Conservation (phyloP, 2,329 filamentous ascomycete species). For the Sporothrix pallida region DNA sequence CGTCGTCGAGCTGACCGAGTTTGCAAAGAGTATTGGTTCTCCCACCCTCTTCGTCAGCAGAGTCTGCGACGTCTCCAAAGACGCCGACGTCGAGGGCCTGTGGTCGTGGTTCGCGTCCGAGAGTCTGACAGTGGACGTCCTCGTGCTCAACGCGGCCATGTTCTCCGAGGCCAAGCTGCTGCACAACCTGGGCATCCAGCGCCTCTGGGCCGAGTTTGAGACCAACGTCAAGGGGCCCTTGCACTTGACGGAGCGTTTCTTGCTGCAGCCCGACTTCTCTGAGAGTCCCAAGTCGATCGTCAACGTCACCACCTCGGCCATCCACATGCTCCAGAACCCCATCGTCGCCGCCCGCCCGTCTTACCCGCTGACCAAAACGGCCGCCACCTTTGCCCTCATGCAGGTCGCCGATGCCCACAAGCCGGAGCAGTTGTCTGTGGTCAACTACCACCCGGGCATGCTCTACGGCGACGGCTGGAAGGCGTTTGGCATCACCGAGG, state of each 20-base stretch:
- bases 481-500: slow-evolving; percentile 15
- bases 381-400: slow-evolving; percentile 37
- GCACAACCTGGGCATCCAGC: slow-evolving; percentile 34
- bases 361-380: slow-evolving; percentile 40
- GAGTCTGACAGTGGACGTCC: slow-evolving; percentile 43
- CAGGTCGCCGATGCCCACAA: slow-evolving; percentile 37
- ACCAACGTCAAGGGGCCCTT: slow-evolving; percentile 38
- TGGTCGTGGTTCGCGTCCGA: slow-evolving; percentile 24
- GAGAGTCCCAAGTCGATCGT: slow-evolving; percentile 22
- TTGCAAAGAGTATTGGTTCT: slow-evolving; percentile 13
- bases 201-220: slow-evolving; percentile 37
- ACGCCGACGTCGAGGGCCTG: slow-evolving; percentile 16
- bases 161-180: slow-evolving; percentile 23
- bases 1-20: slow-evolving; percentile 7
- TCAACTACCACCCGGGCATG: slow-evolving; percentile 41
- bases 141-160: slow-evolving; percentile 45
- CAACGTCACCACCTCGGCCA: slow-evolving; percentile 31
- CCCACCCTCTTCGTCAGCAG: not conserved
- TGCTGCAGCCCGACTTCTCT: slow-evolving; percentile 34
- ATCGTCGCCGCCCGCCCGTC: slow-evolving; percentile 38
- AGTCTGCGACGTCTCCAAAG: slow-evolving; percentile 19
- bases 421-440: slow-evolving; percentile 38
- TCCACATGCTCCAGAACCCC: slow-evolving; percentile 34
- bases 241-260: slow-evolving; percentile 34
- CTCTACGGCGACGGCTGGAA: slow-evolving; percentile 30